A percentile compares a stretch with the other conserved stretches of the same genome.
Evolutionary conservation across 768 basidiomycete genomes (phyloP).

Genomic region (Termitomyces sp.): DNA sequence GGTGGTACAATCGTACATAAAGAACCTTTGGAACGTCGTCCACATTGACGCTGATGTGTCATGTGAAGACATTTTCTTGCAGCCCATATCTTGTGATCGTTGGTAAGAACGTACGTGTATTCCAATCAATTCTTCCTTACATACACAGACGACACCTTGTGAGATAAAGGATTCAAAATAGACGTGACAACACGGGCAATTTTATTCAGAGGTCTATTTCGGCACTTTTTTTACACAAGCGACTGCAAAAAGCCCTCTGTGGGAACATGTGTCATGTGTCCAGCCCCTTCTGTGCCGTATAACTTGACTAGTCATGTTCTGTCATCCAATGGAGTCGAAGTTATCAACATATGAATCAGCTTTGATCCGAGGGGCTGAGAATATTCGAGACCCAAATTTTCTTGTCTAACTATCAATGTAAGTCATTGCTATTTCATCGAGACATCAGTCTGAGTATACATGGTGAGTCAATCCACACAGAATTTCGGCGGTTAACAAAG

Average conservation of each 20-base stretch:
- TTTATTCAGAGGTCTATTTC: background rate
- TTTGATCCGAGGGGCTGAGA: background rate
- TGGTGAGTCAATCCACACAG: background rate
- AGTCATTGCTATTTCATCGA: background rate
- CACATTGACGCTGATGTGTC: too few relatives aligned
- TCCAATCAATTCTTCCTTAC: background rate
- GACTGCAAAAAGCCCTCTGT: background rate
- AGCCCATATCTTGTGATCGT: background rate
- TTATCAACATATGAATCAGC: background rate
- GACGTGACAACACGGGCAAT: background rate
- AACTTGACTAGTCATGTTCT: too few relatives aligned
- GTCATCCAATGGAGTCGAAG: background rate
- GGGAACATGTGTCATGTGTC: background rate
- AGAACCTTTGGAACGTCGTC: background rate
- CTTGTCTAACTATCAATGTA: background rate
- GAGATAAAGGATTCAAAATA: background rate
- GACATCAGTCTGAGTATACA: background rate
- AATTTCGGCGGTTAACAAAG: too few relatives aligned
- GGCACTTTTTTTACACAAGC: background rate
- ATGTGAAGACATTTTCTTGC: background rate
- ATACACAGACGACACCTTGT: background rate
- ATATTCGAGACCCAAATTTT: background rate
- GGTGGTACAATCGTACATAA: too few relatives aligned
- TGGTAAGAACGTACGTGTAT: background rate
- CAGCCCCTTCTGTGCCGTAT: background rate